Percentiles rank a stretch among this genome's conserved stretches.
phyloP scores from a whole-genome alignment of 1,139 yeast species.

The Suhomyces panamericanus region DNA sequence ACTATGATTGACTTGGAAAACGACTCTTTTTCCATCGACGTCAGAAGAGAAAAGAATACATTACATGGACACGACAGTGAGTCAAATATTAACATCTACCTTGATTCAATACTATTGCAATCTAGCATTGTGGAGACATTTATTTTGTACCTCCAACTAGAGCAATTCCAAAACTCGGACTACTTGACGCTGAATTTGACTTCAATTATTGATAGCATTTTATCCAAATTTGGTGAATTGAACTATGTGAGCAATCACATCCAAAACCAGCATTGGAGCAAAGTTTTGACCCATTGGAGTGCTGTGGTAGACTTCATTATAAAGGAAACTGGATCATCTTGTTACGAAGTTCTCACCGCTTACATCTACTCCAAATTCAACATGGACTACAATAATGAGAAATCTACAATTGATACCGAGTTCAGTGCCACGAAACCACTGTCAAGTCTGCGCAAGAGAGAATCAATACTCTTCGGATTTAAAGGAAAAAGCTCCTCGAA shows the following conservation, averaged over 20 bases:
- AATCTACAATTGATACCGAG: conserved; percentile 8
- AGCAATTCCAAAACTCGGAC: conserved; percentile 44
- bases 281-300: conserved; percentile 33
- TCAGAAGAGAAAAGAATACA: conserved; percentile 26
- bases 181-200: conserved; percentile 33
- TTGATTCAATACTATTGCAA: conserved; percentile 28
- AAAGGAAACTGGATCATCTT: conserved; percentile 40
- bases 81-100: conserved; percentile 22
- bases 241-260: conserved; percentile 26
- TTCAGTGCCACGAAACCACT: conserved; percentile 1
- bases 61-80: conserved; percentile 30
- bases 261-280: conserved; percentile 39
- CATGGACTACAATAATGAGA: conserved; percentile 10
- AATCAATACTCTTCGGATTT: conserved; percentile 31
- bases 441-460: conserved; percentile 21
- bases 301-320: conserved; percentile 34
- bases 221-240: conserved; percentile 34
- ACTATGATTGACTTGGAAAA: conserved; percentile 19
- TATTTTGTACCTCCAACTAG: conserved; percentile 42
- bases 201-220: conserved; percentile 31
- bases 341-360: conserved; percentile 39
- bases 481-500: conserved; percentile 27
- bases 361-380: conserved; percentile 36
- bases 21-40: conserved; percentile 18
- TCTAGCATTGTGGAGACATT: conserved; percentile 38